Base-by-base conservation (phyloP, 2,329 filamentous ascomycete genomes). In the Fusarium acutatum region DNA sequence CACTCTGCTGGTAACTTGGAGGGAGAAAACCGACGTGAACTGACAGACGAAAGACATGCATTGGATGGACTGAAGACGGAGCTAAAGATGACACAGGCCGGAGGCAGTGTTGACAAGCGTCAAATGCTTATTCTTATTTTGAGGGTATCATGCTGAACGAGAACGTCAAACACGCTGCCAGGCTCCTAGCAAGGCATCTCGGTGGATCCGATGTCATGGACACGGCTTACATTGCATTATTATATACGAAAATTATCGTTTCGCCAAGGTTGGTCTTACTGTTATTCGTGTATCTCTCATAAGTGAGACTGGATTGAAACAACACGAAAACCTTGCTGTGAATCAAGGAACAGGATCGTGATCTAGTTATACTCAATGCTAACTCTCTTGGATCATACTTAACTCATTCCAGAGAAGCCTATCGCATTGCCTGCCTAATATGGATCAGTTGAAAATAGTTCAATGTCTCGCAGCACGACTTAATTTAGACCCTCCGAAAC, bases 51-150 rank as follows among this genome's bases (percentile, higher is more conserved):
- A 34, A n/a, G 11, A 22, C 43, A 35, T 41, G 46, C 46, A 70
- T 73, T 73, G 66, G 71, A 43, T 41, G 37, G 37, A 28, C 22
- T 40, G 22, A 24, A 20, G 30, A 58, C 41, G 63, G 43, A 35
- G 71, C 60, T 65, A 44, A 47, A 37, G 22, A 72, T 72, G 67
- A 62, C 67, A 74, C 71, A 61, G 38, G 34, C 47, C 30, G 40
- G 57, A 52, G 71, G 71, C 62, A 73, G 71, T 73, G 71, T 67
- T 61, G 47, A 53, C 43, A 67, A 46, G 49, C 37, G 70, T 72
- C 49, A 72, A 50, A 73, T 72, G 71, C 71, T 62, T 73, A 72
- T 71, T 74, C 67, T 72, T 74, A 69, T 71, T 65, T 56, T 63
- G 60, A 72, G 67, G 28, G 30, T 30, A 46, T 61, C 47, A 41